These are phyloP conservation scores for Pseudoscleropodium purum DNA, from an alignment of 225 moss, liverwort and hornwort genomes.

Conservation along the genomic window DNA sequence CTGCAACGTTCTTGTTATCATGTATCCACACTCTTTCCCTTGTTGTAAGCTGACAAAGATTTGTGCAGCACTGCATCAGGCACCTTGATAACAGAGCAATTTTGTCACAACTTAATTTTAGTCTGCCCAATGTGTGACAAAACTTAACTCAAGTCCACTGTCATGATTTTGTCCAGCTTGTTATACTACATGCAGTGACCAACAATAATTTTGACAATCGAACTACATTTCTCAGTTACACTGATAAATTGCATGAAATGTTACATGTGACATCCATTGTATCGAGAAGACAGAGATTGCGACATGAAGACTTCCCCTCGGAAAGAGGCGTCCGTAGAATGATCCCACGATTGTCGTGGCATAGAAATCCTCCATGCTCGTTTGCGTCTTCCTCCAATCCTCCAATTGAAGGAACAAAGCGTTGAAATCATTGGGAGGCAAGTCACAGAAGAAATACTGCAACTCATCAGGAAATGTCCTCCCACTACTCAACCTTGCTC, in stretches of 20 bases:
- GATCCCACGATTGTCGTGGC: not conserved
- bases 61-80: not conserved
- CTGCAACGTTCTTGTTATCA: not conserved
- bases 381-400: not conserved
- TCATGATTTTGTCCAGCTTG: not conserved
- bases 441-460: not conserved
- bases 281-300: not conserved
- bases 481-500: not conserved
- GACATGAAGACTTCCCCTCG: not conserved
- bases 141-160: not conserved
- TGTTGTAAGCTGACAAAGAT: not conserved
- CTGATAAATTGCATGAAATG: not conserved
- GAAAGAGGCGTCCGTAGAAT: not conserved
- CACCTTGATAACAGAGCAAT: not conserved
- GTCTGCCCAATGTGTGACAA: not conserved
- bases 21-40: not conserved
- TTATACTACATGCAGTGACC: rapidly evolving
- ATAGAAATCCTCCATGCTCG: not conserved
- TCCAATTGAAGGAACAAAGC: not conserved
- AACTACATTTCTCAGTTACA: not conserved
- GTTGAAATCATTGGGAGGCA: not conserved
- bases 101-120: too few species aligned
- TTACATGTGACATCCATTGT: not conserved
- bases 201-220: not conserved
- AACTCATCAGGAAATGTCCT: not conserved